Evolutionary conservation across 345 rosid genomes (phyloP), one percentile per base, ranked within the genome.

Genomic region (Eucalyptus cloeziana): DNA sequence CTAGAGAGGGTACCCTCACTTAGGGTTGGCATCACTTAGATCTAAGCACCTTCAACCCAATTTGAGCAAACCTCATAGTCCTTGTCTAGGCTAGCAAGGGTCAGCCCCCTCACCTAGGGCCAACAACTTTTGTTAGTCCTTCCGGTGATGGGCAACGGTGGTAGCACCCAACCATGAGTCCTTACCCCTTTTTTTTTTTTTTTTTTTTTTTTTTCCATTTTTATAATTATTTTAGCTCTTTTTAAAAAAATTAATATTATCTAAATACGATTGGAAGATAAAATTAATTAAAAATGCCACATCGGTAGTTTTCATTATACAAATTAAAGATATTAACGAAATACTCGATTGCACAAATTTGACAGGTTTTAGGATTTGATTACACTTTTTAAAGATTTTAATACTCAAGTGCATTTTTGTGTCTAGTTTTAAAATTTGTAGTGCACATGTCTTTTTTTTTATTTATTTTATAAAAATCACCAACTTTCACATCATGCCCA

Each of bases 291-390:
- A 60, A 60, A 25, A 12, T 13, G 15, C 15, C 4, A 60, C 15
- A 0, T 60, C 4, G 4, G 1, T 27, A 27, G n/a, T 60, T 60
- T 60, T 0, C 3, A 1, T 27, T 60, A 60, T 12, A 5, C 15
- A 27, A 60, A 60, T 13, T 27, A 6, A 13, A 1, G 8, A 0
- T 60, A 5, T 60, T 60, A 60, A 60, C 0, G 0, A 27, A 60
- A 25, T 1, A 25, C 31, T 60, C 0, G 7, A 60, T 25, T 25
- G 7, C 1, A 60, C 1, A 0, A 60, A 60, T 27, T 60, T 60
- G 0, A 60, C 1, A 60, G 2, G 7, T 60, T 60, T 27, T 1
- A 0, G 0, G 14, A 60, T 25, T 12, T 60, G 4, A 27, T 27
- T 60, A 0, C 0, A 60, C 4, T 5, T 60, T 27, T 27, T 27